phyloP scores from a whole-genome alignment of 176 grass and related monocot genomes.

The Puya raimondii region DNA sequence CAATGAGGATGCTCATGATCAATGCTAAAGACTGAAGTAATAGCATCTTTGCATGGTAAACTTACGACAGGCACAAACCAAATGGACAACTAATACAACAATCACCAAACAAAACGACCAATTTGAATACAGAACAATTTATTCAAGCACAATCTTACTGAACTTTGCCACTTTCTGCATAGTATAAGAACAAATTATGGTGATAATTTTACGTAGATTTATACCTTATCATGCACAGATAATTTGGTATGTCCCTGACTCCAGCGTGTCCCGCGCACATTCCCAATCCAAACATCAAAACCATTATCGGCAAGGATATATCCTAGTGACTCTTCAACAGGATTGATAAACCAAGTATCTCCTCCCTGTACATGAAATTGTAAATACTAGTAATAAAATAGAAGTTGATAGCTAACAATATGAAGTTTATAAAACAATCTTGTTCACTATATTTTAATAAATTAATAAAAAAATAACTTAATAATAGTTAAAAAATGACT shows the following conservation, averaged over 20 bases:
- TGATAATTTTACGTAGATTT: neutral
- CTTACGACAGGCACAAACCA: neutral
- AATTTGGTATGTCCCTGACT: conserved; percentile 66
- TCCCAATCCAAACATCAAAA: conserved; percentile 97
- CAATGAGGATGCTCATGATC: neutral
- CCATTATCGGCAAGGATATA: conserved; percentile 94
- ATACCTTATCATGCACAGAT: conserved; percentile 81
- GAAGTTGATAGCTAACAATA: neutral
- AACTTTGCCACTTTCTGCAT: neutral
- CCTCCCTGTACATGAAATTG: conserved; percentile 48
- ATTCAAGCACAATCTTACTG: no score
- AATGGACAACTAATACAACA: neutral
- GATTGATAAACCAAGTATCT: conserved; percentile 90
- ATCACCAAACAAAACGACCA: neutral
- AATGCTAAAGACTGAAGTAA: neutral
- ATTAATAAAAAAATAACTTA: no score
- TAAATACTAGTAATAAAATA: neutral
- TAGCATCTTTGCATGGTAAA: neutral
- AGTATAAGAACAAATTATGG: neutral
- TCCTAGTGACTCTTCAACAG: conserved; percentile 58
- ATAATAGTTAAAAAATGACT: no score
- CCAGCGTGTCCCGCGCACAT: conserved; percentile 77
- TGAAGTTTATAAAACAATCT: neutral
- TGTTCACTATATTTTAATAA: no score
- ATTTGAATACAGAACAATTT: neutral